Conservation (phyloP, 768 basidiomycete species). For the Ramaria rubella region DNA sequence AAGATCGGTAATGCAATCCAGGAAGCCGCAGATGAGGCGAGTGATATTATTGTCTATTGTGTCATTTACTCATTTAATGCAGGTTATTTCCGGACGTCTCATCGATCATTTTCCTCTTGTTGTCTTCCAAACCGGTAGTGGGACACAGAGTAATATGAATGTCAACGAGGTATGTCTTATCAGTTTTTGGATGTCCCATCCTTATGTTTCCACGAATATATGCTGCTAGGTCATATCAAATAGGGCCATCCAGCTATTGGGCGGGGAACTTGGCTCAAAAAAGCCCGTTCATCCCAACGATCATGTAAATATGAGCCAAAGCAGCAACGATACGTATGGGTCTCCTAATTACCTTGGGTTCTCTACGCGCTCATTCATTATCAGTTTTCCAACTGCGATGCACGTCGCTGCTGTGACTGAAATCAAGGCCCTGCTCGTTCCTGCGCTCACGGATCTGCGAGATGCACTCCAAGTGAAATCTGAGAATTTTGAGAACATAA, state of each 20-base stretch:
- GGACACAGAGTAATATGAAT: slow-evolving; percentile 99
- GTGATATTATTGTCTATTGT: slow-evolving; percentile 1
- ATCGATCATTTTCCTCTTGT: slow-evolving; percentile 96
- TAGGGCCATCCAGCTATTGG: slow-evolving; percentile 93
- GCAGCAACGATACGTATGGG: slow-evolving; percentile 93
- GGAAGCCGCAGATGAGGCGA: slow-evolving; percentile 87
- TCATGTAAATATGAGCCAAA: slow-evolving; percentile 99
- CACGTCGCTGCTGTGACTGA: slow-evolving; percentile 94
- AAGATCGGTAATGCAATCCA: slow-evolving; percentile 86
- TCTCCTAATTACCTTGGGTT: neutral
- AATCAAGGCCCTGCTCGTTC: slow-evolving; percentile 70
- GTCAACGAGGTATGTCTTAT: slow-evolving; percentile 83
- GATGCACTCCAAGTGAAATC: slow-evolving; percentile 81
- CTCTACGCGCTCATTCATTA: neutral
- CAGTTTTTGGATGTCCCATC: no score
- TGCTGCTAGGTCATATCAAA: slow-evolving; percentile 84
- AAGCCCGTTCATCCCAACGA: slow-evolving; percentile 98
- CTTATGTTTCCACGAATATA: neutral
- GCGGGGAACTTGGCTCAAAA: slow-evolving; percentile 93
- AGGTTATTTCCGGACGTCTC: slow-evolving; percentile 96
- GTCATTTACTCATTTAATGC: slow-evolving; percentile 8
- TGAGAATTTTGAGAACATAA: slow-evolving; percentile 80
- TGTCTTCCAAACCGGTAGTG: slow-evolving; percentile 98
- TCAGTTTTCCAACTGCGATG: slow-evolving; percentile 97
- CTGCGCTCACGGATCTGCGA: slow-evolving; percentile 77